Evolutionary conservation across 2,329 filamentous ascomycete genomes (phyloP), one percentile per base, ranked within the genome.

Genomic region (Leptographium procerum): DNA sequence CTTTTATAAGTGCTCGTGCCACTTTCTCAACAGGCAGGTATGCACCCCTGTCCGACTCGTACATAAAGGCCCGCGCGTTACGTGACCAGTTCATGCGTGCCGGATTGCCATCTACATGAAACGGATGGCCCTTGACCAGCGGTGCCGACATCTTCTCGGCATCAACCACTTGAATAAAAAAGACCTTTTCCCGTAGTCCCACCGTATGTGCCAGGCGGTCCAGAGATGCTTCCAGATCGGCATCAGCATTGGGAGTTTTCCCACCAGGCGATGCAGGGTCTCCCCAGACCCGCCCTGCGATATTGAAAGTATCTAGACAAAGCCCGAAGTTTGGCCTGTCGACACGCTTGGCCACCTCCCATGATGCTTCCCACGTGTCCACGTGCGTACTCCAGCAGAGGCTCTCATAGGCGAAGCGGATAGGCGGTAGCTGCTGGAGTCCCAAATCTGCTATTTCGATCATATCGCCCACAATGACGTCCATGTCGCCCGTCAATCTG

Each of bases 271-370:
- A 65, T 0, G 76, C 70, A 0, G 82, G 82, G 63, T 85, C 81
- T 0, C 79, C 82, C 62, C 76, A 85, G 24, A 82, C 75, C 2
- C 77, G 68, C 2, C 76, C 82, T 1, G 81, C 76, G 55, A 85
- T 81, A 66, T 86, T 84, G 70, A 83, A 86, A 0, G 79, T 83
- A 65, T 86, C 82, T n/a, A 85, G 70, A 65, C 81, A 84, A 36
- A 84, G 70, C 1, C 82, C 82, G 61, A 86, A 83, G 64, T 85
- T 86, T 0, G 74, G 65, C 9, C 80, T 66, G 64, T 83, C 73
- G 28, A 85, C 82, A 2, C 65, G 67, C 60, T 73, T 63, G 1
- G 85, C 78, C 6, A 84, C 71, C 2, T 77, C 74, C 77, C 80
- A 86, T 45, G 73, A 73, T n/a, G 72, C 69, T 64, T 85, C 81